These are phyloP conservation scores for Auricularia cornea DNA, from an alignment of 768 basidiomycete species.

Conservation along the genomic window DNA sequence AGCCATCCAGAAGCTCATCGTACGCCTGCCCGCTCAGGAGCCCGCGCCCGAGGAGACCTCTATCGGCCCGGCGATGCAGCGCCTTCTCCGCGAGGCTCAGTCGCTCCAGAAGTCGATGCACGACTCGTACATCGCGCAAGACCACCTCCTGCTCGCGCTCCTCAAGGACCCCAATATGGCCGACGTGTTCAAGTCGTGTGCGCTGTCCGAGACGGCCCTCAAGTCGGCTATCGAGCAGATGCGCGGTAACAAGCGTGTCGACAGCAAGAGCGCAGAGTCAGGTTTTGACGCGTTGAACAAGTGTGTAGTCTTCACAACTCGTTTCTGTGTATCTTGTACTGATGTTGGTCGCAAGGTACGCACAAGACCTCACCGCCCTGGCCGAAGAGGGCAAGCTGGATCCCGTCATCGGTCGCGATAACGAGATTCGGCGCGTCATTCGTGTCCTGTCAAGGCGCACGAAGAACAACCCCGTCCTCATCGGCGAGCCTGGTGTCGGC, in stretches of 20 bases:
- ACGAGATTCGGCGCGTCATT: slow-evolving; percentile 79
- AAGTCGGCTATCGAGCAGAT: slow-evolving; percentile 72
- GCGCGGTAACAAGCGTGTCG: slow-evolving; percentile 77
- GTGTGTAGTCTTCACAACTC: slow-evolving; percentile 15
- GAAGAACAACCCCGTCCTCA: slow-evolving; percentile 95
- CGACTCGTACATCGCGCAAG: slow-evolving; percentile 88
- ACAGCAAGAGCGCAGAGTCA: slow-evolving; percentile 79
- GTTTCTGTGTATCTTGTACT: background rate
- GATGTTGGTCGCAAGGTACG: slow-evolving; percentile 36
- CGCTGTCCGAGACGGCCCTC: slow-evolving; percentile 59
- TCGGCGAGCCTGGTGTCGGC: slow-evolving; percentile 91
- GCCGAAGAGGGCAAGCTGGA: slow-evolving; percentile 94
- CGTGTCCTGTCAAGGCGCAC: slow-evolving; percentile 71
- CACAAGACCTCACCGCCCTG: slow-evolving; percentile 74
- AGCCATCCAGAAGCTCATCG: slow-evolving; percentile 64
- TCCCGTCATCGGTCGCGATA: slow-evolving; percentile 88
- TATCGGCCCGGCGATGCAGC: slow-evolving; percentile 45
- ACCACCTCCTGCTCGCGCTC: slow-evolving; percentile 82
- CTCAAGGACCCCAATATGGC: slow-evolving; percentile 63
- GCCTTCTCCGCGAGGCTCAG: slow-evolving; percentile 69
- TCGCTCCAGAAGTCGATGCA: slow-evolving; percentile 74
- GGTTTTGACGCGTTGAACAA: slow-evolving; percentile 91
- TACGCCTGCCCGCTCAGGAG: slow-evolving; percentile 72
- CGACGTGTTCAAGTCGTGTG: slow-evolving; percentile 64
- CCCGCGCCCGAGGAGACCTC: slow-evolving; percentile 80